Evolutionary conservation across 768 basidiomycete species (phyloP), one percentile per base, ranked within the genome.

Genomic region (Lactarius deliciosus): DNA sequence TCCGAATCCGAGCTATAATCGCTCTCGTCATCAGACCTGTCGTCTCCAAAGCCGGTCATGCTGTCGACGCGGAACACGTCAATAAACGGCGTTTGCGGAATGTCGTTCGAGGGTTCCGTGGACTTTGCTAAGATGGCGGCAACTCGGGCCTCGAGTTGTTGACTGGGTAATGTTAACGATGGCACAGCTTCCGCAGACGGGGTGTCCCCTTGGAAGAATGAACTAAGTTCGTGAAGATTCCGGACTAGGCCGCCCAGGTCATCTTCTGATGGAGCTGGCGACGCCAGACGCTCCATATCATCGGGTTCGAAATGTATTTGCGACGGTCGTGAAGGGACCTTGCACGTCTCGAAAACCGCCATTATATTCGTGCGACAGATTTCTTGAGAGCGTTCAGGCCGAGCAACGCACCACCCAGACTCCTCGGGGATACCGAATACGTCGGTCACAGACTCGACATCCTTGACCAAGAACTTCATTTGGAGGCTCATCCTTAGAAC

Each of bases 401-500:
- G 87, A 28, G 92, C 85, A 57, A 95, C 83, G 69, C 86, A 91
- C 95, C 95, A 97, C 20, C 95, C 95, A 3, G 90, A 92, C 45
- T 87, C 85, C 64, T 88, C 82, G 1, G 91, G 89, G 28, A 92
- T 80, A 18, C 94, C 93, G 73, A 96, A 96, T 15, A 96, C 83
- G 28, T 86, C 88, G 1, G 87, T 85, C 8, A 81, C 79, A 7
- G 84, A 81, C 45, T 89, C 85, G 13, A 82, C 79, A 20, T 81
- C 78, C 30, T 79, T 74, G 34, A 78, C 74, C 40, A 77, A 75
- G 18, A 81, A 75, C 34, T 81, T 83, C 28, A 82, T 74, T 69
- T 90, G 88, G 85, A 95, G 88, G 76, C 94, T 94, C 92, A 96
- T 94, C 7, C 92, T 86, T 28, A 96, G 81, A n/a, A 95, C 91